These are phyloP conservation scores for Yamadazyma kanchanaburiensis DNA, from an alignment of 1,139 yeast genomes.

Conservation along the genomic window DNA sequence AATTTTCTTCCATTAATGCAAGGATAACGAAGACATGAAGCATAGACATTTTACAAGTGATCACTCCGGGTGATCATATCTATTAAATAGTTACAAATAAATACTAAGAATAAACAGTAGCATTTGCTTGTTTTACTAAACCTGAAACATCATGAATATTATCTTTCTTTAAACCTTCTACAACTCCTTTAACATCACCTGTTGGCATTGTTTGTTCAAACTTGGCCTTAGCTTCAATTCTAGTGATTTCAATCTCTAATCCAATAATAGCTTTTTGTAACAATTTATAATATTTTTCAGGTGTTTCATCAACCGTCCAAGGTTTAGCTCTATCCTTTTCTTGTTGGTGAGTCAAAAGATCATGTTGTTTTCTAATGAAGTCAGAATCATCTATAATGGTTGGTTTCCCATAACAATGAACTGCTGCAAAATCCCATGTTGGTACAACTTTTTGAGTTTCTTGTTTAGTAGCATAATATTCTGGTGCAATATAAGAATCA, in stretches of 20 bases:
- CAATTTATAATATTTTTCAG: slow-evolving; percentile 42
- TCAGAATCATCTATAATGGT: slow-evolving; percentile 43
- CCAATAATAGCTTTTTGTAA: slow-evolving; percentile 59
- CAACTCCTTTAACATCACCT: slow-evolving; percentile 51
- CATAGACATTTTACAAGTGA: too few species aligned
- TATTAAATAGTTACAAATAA: not conserved
- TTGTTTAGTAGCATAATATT: slow-evolving; percentile 57
- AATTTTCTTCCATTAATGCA: slow-evolving; percentile 31
- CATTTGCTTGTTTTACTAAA: slow-evolving; percentile 19
- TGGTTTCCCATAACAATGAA: slow-evolving; percentile 57
- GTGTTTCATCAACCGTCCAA: slow-evolving; percentile 63
- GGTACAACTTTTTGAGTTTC: slow-evolving; percentile 65
- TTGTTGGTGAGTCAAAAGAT: slow-evolving; percentile 44
- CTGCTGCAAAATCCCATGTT: slow-evolving; percentile 69
- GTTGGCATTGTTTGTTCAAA: slow-evolving; percentile 51
- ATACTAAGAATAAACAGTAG: not conserved
- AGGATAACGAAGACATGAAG: slow-evolving; percentile 16
- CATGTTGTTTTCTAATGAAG: slow-evolving; percentile 47
- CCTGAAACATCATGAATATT: slow-evolving; percentile 19
- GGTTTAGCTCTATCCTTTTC: slow-evolving; percentile 40
- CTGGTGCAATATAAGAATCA: slow-evolving; percentile 58
- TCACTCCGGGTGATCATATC: not conserved
- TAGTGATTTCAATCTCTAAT: slow-evolving; percentile 48
- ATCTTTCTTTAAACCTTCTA: slow-evolving; percentile 40
- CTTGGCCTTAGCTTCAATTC: slow-evolving; percentile 57